These are phyloP conservation scores for Angomonas desouzai DNA, from an alignment of 208 protist species.

Conservation along the genomic window DNA sequence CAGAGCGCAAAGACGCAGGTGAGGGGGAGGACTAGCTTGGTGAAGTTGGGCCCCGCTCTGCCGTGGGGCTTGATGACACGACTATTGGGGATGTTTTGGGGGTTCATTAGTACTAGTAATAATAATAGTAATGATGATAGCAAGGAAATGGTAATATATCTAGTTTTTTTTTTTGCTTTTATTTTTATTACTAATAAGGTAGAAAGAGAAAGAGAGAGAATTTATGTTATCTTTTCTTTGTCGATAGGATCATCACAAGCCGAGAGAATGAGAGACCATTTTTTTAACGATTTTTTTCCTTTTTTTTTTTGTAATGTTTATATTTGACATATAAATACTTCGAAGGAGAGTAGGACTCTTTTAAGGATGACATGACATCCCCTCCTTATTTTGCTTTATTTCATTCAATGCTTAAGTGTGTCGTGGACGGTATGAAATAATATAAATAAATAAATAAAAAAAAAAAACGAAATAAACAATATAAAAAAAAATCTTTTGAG, in stretches of 20 bases:
- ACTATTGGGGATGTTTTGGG: not conserved
- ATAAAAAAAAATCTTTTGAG: not conserved
- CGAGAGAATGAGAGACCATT: not conserved
- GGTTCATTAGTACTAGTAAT: slow-evolving; percentile 8
- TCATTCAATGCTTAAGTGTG: not conserved
- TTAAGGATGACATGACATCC: not conserved
- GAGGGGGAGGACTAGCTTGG: slow-evolving; percentile 44
- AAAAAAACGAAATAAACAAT: slow-evolving; percentile 12
- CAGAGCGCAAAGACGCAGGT: slow-evolving; percentile 54
- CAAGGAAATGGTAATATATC: too few relatives aligned
- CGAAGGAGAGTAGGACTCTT: not conserved
- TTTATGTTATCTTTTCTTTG: too few relatives aligned
- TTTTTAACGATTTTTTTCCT: too few relatives aligned
- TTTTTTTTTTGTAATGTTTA: too few relatives aligned
- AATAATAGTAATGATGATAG: too few relatives aligned
- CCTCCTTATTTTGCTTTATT: not conserved
- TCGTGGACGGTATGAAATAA: not conserved
- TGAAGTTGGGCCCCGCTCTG: slow-evolving; percentile 9
- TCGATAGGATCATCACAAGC: too few relatives aligned
- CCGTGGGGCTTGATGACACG: slow-evolving; percentile 23
- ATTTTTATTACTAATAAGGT: not conserved
- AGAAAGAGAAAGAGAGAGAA: slow-evolving; percentile 7
- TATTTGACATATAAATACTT: slow-evolving; percentile 8
- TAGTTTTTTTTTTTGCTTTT: slow-evolving; percentile 1
- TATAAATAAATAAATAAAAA: slow-evolving; percentile 11